Percentiles rank a stretch among this genome's conserved stretches.
Evolutionary conservation across 2,329 filamentous ascomycete genomes (phyloP).

Genomic region (Claviceps capensis): DNA sequence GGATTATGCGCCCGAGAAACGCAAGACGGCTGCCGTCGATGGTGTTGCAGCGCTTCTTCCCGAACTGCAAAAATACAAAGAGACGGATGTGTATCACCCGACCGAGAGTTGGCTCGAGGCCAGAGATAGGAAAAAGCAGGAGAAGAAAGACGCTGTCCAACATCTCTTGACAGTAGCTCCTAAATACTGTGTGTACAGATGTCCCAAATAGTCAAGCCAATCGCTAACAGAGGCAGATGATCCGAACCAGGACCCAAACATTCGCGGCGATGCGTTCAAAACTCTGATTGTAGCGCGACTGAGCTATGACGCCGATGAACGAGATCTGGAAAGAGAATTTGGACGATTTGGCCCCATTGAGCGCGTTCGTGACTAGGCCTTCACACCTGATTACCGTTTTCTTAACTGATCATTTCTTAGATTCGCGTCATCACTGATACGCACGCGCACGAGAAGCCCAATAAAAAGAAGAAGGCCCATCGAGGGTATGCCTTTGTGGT

Average conservation of each 20-base stretch:
- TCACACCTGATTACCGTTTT: neutral
- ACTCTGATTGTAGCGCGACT: slow-evolving; percentile 86
- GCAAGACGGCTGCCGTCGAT: slow-evolving; percentile 57
- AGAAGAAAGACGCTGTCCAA: slow-evolving; percentile 60
- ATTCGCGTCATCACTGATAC: slow-evolving; percentile 79
- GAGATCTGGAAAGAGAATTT: slow-evolving; percentile 88
- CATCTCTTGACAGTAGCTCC: slow-evolving; percentile 50
- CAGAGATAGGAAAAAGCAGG: slow-evolving; percentile 68
- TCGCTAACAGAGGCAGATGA: slow-evolving; percentile 43
- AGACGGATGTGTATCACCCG: slow-evolving; percentile 60
- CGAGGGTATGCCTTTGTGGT: slow-evolving; percentile 93
- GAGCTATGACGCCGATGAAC: slow-evolving; percentile 76
- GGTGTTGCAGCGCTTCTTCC: slow-evolving; percentile 66
- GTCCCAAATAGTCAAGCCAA: neutral
- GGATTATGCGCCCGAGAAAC: slow-evolving; percentile 72
- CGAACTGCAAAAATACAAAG: slow-evolving; percentile 62
- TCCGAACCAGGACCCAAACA: slow-evolving; percentile 71
- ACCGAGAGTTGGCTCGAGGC: slow-evolving; percentile 90
- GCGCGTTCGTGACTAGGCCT: slow-evolving; percentile 42
- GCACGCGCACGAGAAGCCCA: slow-evolving; percentile 51
- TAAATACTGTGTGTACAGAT: slow-evolving; percentile 40
- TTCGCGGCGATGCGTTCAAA: slow-evolving; percentile 87
- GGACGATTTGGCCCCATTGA: slow-evolving; percentile 89
- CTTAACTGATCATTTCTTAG: slow-evolving; percentile 26
- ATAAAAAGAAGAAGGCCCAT: slow-evolving; percentile 70